These are phyloP conservation scores for Phytophthora megakarya DNA, from an alignment of 352 stramenopile genomes.

Conservation along the genomic window DNA sequence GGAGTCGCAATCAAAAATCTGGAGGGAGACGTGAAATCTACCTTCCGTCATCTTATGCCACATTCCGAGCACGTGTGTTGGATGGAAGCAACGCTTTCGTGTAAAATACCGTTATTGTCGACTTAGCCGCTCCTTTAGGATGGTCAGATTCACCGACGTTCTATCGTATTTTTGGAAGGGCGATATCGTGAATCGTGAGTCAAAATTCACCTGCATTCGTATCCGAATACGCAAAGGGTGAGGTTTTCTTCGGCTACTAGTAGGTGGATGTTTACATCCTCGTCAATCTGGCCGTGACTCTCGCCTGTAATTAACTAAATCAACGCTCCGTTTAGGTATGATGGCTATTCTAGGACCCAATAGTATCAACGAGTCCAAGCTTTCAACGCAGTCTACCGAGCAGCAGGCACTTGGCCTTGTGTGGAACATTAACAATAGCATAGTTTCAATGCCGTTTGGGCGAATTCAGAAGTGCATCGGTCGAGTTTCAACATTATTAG, in stretches of 20 bases:
- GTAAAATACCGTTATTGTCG: constrained; percentile 11
- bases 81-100: constrained; percentile 19
- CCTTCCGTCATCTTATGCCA: constrained; percentile 17
- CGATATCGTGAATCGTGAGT: constrained; percentile 14
- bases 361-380: constrained; percentile 39
- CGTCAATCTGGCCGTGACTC: constrained; percentile 13
- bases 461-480: constrained; percentile 25
- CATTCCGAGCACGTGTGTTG: constrained; percentile 10
- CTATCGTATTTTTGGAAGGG: constrained; percentile 19
- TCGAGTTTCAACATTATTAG: constrained; percentile 1
- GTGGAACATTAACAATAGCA: constrained; percentile 10
- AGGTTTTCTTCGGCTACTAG: constrained; percentile 28
- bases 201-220: constrained; percentile 24
- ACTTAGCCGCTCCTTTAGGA: constrained; percentile 24
- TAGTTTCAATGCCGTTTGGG: constrained; percentile 13
- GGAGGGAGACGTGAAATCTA: constrained; percentile 28
- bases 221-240: background rate
- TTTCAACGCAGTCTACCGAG: constrained; percentile 17
- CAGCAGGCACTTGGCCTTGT: constrained; percentile 16
- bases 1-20: constrained; percentile 1
- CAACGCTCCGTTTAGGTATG: constrained; percentile 22
- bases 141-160: constrained; percentile 17
- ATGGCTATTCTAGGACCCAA: constrained; percentile 21
- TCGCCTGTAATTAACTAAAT: constrained; percentile 10
- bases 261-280: constrained; percentile 41